These are phyloP conservation scores for Trichosporon sp. DNA, from an alignment of 1,284 basidiomycete species.

Conservation along the genomic window DNA sequence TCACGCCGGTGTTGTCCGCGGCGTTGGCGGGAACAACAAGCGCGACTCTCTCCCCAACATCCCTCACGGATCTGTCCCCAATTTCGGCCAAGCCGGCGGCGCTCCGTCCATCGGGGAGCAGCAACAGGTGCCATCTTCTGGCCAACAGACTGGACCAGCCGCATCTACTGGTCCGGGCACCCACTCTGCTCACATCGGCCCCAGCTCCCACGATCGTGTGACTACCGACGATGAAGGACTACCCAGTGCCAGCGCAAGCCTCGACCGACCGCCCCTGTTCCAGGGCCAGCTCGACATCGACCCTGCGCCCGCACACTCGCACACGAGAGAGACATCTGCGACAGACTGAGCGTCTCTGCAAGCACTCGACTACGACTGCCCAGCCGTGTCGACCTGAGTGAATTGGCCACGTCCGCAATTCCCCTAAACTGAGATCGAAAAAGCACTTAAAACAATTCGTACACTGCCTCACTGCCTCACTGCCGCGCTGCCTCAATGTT, in stretches of 20 bases:
- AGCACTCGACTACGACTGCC: neutral
- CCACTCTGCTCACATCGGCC: neutral
- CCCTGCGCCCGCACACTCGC: neutral
- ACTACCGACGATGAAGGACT: slow-evolving; percentile 4
- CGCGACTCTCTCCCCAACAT: neutral
- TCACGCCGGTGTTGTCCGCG: neutral
- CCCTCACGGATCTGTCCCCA: neutral
- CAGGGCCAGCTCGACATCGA: slow-evolving; percentile 4
- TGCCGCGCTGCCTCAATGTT: too few relatives aligned
- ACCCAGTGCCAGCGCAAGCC: slow-evolving; percentile 14
- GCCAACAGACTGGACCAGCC: neutral
- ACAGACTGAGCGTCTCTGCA: neutral
- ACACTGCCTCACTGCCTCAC: too few relatives aligned
- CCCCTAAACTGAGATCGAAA: too few relatives aligned
- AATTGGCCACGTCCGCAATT: too few relatives aligned
- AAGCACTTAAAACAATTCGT: too few relatives aligned
- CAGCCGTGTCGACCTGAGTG: too few relatives aligned
- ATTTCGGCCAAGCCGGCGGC: neutral
- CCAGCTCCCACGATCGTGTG: too few relatives aligned
- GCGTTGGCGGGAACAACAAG: neutral
- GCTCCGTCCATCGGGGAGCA: too few relatives aligned
- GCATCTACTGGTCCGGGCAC: neutral
- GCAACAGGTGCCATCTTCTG: too few relatives aligned
- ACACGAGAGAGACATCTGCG: neutral
- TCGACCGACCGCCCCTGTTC: slow-evolving; percentile 13